Conservation (phyloP, 495 filamentous ascomycete genomes). For the Poronia punctata region DNA sequence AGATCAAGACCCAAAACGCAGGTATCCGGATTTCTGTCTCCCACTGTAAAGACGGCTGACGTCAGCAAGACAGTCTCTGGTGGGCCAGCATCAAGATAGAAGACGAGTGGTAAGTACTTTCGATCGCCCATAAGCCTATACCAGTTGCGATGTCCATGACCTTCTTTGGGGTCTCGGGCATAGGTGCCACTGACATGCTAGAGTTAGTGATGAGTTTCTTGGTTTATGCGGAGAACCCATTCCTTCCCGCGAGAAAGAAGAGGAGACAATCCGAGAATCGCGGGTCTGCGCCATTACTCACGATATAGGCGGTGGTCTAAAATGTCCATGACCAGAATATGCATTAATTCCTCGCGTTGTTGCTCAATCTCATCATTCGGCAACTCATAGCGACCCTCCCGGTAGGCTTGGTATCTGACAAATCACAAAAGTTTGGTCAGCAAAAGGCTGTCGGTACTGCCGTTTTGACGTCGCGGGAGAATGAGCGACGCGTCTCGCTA, state of each 20-base stretch:
- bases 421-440: background rate
- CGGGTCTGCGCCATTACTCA: too few species aligned
- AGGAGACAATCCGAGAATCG: too few species aligned
- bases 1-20: conserved; percentile 27
- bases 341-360: conserved; percentile 61
- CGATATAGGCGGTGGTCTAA: conserved; percentile 34
- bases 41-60: conserved; percentile 2
- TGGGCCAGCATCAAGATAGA: too few species aligned
- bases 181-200: conserved; percentile 40
- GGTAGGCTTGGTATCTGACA: conserved; percentile 46
- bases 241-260: too few species aligned
- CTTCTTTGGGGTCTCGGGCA: conserved; percentile 20
- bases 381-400: conserved; percentile 49
- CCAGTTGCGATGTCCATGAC: conserved; percentile 31
- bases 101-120: too few species aligned
- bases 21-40: conserved; percentile 12
- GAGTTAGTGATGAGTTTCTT: too few species aligned
- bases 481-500: too few species aligned
- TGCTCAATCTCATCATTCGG: conserved; percentile 58
- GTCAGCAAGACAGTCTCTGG: too few species aligned
- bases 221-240: too few species aligned
- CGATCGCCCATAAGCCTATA: conserved; percentile 44
- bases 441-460: background rate
- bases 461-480: background rate
- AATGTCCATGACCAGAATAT: conserved; percentile 48